These are phyloP conservation scores for Penicillium sclerotiorum DNA, from an alignment of 2,329 filamentous ascomycete genomes.

Conservation along the genomic window DNA sequence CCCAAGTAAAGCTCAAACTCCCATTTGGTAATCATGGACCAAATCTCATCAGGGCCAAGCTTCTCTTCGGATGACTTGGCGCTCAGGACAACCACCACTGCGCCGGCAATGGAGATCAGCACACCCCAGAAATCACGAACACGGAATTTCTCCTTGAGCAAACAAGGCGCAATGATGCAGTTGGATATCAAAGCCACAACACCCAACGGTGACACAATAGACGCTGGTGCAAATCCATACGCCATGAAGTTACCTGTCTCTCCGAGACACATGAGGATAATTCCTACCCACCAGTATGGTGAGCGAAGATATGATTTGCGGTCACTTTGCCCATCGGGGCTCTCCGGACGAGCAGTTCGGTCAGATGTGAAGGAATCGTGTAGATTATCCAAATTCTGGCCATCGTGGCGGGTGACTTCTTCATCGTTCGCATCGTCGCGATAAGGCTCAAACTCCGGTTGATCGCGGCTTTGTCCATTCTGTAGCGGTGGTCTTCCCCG, in stretches of 20 bases:
- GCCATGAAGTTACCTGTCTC: constrained; percentile 96
- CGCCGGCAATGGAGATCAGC: constrained; percentile 80
- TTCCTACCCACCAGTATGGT: constrained; percentile 95
- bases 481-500: constrained; percentile 14
- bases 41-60: constrained; percentile 86
- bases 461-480: constrained; percentile 15
- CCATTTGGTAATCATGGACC: constrained; percentile 81
- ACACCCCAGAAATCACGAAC: constrained; percentile 85
- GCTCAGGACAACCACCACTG: constrained; percentile 89
- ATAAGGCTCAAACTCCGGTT: constrained; percentile 24
- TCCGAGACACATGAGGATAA: constrained; percentile 87
- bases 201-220: constrained; percentile 92
- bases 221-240: constrained; percentile 95
- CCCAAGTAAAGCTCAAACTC: constrained; percentile 90
- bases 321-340: constrained; percentile 44
- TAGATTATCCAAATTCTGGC: constrained; percentile 41
- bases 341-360: constrained; percentile 41
- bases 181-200: constrained; percentile 97
- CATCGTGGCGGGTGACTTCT: constrained; percentile 16
- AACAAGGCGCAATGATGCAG: constrained; percentile 90
- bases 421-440: constrained; percentile 35
- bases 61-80: constrained; percentile 88
- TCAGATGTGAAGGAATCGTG: constrained; percentile 43
- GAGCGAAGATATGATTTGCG: constrained; percentile 80
- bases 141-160: constrained; percentile 90